Base-by-base conservation (phyloP, 108 stramenopile genomes). In the Stephanodiscus triporus region DNA sequence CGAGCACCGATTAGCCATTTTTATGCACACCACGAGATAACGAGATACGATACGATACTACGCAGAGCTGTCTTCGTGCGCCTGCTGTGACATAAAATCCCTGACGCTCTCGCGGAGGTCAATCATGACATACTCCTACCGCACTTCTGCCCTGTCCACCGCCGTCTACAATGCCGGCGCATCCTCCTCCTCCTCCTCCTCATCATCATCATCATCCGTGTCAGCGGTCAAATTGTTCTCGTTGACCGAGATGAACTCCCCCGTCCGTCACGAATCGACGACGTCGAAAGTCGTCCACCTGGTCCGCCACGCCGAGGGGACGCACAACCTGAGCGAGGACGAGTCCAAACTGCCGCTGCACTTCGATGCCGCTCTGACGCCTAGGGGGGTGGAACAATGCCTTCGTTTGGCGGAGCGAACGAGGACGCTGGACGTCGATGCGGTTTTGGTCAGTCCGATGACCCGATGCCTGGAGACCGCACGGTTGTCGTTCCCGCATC, bases 391-490 rank as follows among this genome's bases (percentile, higher is more conserved):
- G 2, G 73, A 64, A 4, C 82, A 83, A 57, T 83, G 78, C 63
- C 34, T 24, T 17, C 20, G 70, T 43, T 36, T 83, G 45, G 72
- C 82, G 5, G 60, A 38, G 22, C 32, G n/a, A 0, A 76, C 75
- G 13, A 65, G 20, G 50, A n/a, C 63, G 36, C 55, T 76, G 8
- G 34, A 70, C 6, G 73, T 86, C 17, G 85, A 84, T 24, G 59
- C 75, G 26, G 48, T 86, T 2, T 7, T 86, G 6, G 75, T 81
- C 20, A 80, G 78, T 68, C 85, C 85, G 1, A 48, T 81, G 76
- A 75, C 79, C 0, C 36, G 85, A 57, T 70, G 73, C 13, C 68
- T 86, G 47, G 75, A 84, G 62, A 86, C 85, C 32, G 75, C 79
- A 14, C 45, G 42, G 0, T 22, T 76, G 10, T 60, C 70, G 2